Conservation (phyloP, 495 filamentous ascomycete species). For the Penicillium silybi region DNA sequence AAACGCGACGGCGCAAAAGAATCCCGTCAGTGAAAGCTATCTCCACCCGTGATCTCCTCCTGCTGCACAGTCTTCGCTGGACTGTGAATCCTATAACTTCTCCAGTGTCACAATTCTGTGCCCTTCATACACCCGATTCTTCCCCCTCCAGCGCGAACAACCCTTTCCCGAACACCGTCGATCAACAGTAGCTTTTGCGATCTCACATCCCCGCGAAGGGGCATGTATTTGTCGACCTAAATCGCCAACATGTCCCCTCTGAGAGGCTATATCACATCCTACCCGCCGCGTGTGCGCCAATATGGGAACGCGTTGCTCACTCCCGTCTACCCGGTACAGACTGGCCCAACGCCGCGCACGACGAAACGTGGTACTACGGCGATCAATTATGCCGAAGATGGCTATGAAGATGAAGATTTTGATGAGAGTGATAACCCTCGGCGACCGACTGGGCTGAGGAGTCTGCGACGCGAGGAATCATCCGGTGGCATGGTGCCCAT, state of each 20-base stretch:
- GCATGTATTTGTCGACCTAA: slow-evolving; percentile 39
- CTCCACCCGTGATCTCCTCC: background rate
- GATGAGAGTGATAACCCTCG: slow-evolving; percentile 79
- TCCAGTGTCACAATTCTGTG: background rate
- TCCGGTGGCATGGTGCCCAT: slow-evolving; percentile 55
- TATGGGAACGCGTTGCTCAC: slow-evolving; percentile 92
- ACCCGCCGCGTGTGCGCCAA: slow-evolving; percentile 83
- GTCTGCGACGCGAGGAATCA: slow-evolving; percentile 73
- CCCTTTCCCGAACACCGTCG: slow-evolving; percentile 10
- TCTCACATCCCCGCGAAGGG: slow-evolving; percentile 27
- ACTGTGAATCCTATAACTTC: background rate
- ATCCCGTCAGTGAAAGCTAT: slow-evolving; percentile 10
- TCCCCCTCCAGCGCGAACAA: slow-evolving; percentile 3
- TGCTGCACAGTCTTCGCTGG: background rate
- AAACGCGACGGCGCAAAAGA: slow-evolving; percentile 39
- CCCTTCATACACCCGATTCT: background rate
- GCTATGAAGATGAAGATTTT: slow-evolving; percentile 90
- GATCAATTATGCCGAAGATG: slow-evolving; percentile 97
- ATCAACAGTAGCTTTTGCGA: slow-evolving; percentile 20
- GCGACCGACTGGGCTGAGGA: slow-evolving; percentile 80
- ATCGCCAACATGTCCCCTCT: slow-evolving; percentile 58
- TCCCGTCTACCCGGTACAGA: slow-evolving; percentile 69
- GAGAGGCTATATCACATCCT: slow-evolving; percentile 86
- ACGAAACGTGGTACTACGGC: slow-evolving; percentile 95
- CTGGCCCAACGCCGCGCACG: slow-evolving; percentile 69